Percentiles rank a stretch among this genome's conserved stretches.
Evolutionary conservation across 2,329 filamentous ascomycete species (phyloP).

Genomic region (Claviceps digitariae): DNA sequence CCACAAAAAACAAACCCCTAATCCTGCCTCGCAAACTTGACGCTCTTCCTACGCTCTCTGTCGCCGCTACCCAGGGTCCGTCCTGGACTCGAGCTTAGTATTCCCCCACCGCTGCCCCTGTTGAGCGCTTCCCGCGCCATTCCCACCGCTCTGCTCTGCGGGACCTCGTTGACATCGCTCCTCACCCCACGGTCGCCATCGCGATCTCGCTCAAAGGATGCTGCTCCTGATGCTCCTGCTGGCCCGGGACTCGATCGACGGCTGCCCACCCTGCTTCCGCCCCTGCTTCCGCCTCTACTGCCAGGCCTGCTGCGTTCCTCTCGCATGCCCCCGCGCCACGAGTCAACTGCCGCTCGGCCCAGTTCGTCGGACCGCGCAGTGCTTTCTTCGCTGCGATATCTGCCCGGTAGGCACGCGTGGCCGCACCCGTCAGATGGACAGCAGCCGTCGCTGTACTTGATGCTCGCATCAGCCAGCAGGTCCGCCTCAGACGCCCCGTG

Average conservation of each 20-base stretch:
- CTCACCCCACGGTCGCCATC: constrained; percentile 15
- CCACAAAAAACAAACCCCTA: neutral
- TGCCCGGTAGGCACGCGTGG: constrained; percentile 47
- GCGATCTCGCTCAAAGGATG: constrained; percentile 4
- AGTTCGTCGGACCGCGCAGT: constrained; percentile 38
- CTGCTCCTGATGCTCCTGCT: constrained; percentile 7
- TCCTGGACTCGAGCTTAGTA: constrained; percentile 39
- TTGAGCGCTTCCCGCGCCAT: constrained; percentile 41
- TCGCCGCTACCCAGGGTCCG: constrained; percentile 22
- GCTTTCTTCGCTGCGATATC: constrained; percentile 35
- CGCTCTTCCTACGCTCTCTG: constrained; percentile 47
- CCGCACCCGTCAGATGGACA: constrained; percentile 53
- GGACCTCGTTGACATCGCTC: constrained; percentile 40
- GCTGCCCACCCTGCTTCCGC: constrained; percentile 10
- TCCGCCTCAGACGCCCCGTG: constrained; percentile 27
- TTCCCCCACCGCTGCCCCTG: constrained; percentile 18
- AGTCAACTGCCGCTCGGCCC: constrained; percentile 32
- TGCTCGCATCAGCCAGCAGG: constrained; percentile 9
- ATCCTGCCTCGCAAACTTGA: constrained; percentile 41
- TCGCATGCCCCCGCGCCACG: constrained; percentile 10
- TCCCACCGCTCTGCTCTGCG: constrained; percentile 47
- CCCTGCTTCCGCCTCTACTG: constrained; percentile 8
- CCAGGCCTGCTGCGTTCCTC: constrained; percentile 13
- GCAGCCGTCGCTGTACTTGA: constrained; percentile 37
- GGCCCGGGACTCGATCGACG: neutral